phyloP scores from a whole-genome alignment of 495 filamentous ascomycete genomes.

The Sporormia fimetaria region DNA sequence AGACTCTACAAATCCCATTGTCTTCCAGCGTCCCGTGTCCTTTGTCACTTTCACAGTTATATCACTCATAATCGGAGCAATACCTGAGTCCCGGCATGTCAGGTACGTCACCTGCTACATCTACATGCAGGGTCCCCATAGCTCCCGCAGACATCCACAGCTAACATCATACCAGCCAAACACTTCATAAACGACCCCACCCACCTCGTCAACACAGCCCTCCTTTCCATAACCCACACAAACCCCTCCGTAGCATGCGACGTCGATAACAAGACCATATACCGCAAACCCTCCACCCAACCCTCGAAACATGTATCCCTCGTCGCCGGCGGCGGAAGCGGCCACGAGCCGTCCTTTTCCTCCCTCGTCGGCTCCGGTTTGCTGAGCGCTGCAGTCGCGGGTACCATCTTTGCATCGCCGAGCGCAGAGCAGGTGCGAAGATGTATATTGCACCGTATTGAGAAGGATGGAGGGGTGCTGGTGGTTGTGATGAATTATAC shows the following conservation, averaged over 20 bases:
- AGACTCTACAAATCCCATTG: no score
- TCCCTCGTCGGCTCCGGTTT: conserved; percentile 60
- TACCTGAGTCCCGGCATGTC: no score
- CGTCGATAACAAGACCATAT: conserved; percentile 71
- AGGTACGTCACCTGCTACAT: no score
- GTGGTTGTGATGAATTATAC: conserved; percentile 59
- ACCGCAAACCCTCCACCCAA: conserved; percentile 51
- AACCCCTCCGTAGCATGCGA: conserved; percentile 83
- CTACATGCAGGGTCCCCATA: no score
- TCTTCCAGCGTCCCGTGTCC: no score
- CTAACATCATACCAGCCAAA: no score
- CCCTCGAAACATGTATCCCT: conserved; percentile 54
- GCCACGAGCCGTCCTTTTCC: conserved; percentile 86
- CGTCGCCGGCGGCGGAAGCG: conserved; percentile 81
- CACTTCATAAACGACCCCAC: conserved; percentile 88
- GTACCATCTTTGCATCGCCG: conserved; percentile 87
- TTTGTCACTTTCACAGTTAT: no score
- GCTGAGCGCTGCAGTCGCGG: conserved; percentile 77
- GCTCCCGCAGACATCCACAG: no score
- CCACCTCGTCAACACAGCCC: conserved; percentile 64
- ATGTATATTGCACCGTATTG: conserved; percentile 61
- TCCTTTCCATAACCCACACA: conserved; percentile 64
- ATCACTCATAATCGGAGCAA: no score
- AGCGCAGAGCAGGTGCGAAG: conserved; percentile 75
- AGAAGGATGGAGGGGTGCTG: conserved; percentile 60